Conservation (phyloP, 2,329 filamentous ascomycete genomes). For the Metarhizium robertsii region DNA sequence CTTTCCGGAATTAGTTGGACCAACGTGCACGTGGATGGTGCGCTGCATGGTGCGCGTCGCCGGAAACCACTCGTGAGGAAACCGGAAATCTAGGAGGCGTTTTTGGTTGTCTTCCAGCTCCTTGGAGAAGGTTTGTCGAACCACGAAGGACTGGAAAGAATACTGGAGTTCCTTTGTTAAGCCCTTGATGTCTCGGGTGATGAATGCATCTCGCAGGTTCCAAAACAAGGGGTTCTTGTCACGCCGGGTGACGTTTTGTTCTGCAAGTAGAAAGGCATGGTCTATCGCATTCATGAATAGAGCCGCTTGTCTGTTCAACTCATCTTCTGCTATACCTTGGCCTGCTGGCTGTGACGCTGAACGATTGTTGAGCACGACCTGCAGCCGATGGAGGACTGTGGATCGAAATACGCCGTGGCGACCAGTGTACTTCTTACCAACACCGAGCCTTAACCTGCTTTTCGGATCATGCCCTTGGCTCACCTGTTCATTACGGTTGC, state of each 20-base stretch:
- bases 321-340: conserved; percentile 23
- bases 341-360: conserved; percentile 14
- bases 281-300: conserved; percentile 37
- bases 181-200: conserved; percentile 38
- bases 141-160: conserved; percentile 57
- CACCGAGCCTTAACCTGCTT: conserved; percentile 19
- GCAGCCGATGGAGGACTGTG: conserved; percentile 26
- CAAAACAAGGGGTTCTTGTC: conserved; percentile 46
- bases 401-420: conserved; percentile 23
- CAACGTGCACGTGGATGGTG: conserved; percentile 85
- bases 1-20: conserved; percentile 96
- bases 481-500: conserved; percentile 12
- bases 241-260: conserved; percentile 25
- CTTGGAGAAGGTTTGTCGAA: conserved; percentile 46
- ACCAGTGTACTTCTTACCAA: conserved; percentile 14
- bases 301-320: conserved; percentile 33
- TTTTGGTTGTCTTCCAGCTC: conserved; percentile 49
- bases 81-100: conserved; percentile 71
- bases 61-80: conserved; percentile 87
- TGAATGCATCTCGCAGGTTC: conserved; percentile 50
- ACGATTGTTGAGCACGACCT: conserved; percentile 21
- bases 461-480: conserved; percentile 25
- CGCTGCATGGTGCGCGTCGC: conserved; percentile 70
- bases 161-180: conserved; percentile 53
- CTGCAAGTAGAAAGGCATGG: conserved; percentile 35